phyloP scores from a whole-genome alignment of 139 green algal genomes.

The Closterium sp. region DNA sequence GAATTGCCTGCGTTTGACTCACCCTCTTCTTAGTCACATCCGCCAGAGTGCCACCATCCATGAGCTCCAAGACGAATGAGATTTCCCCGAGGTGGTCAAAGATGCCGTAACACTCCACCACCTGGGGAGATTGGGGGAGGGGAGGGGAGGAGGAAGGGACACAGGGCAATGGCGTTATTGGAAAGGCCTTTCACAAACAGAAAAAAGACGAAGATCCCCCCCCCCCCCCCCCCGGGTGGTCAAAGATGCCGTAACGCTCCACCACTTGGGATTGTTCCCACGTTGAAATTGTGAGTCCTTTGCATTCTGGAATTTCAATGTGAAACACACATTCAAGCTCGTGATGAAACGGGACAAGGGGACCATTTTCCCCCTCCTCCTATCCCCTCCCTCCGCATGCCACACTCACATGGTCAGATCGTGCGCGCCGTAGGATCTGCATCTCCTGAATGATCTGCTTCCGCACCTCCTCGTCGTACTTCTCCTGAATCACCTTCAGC shows the following conservation, averaged over 20 bases:
- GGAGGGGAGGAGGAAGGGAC: not conserved
- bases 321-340: too few species aligned
- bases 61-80: slow-evolving; percentile 50
- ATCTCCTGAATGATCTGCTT: slow-evolving; percentile 13
- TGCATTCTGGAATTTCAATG: too few species aligned
- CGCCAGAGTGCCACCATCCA: slow-evolving; percentile 45
- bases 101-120: slow-evolving; percentile 24
- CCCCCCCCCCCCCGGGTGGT: slow-evolving; percentile 21
- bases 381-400: too few species aligned
- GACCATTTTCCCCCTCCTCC: too few species aligned
- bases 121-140: not conserved
- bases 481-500: slow-evolving; percentile 7
- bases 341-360: too few species aligned
- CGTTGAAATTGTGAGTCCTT: too few species aligned
- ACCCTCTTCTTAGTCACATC: slow-evolving; percentile 44
- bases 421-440: not conserved
- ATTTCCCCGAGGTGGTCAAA: slow-evolving; percentile 32
- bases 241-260: slow-evolving; percentile 25
- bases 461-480: not conserved
- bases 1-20: not conserved
- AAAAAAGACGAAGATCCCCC: too few species aligned
- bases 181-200: too few species aligned
- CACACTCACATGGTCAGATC: slow-evolving; percentile 18
- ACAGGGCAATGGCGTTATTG: not conserved
- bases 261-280: too few species aligned